phyloP scores from a whole-genome alignment of 352 stramenopile species.

The Globisporangium polare region DNA sequence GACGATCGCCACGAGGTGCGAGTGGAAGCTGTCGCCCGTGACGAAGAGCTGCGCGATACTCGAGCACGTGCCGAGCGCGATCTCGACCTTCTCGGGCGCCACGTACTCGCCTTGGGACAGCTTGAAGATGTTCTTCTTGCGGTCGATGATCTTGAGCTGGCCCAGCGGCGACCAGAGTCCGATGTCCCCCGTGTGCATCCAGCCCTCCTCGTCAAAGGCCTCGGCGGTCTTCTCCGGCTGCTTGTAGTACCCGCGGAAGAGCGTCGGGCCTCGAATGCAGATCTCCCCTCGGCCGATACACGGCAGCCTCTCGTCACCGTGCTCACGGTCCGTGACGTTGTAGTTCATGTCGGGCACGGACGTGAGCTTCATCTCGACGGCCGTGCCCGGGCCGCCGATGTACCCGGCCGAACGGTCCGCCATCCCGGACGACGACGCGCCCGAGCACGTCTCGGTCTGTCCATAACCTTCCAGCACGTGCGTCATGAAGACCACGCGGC shows the following conservation, averaged over 20 bases:
- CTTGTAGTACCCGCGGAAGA: constrained; percentile 95
- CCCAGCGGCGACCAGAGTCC: constrained; percentile 92
- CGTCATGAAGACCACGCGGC: constrained; percentile 88
- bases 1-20: constrained; percentile 92
- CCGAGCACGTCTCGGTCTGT: constrained; percentile 93
- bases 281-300: constrained; percentile 63
- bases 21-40: constrained; percentile 95
- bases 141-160: constrained; percentile 88
- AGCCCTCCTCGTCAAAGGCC: constrained; percentile 90
- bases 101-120: constrained; percentile 96
- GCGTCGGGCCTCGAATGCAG: constrained; percentile 69
- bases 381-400: constrained; percentile 88
- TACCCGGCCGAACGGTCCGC: constrained; percentile 70
- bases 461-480: constrained; percentile 94
- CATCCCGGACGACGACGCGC: constrained; percentile 55
- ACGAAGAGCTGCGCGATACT: constrained; percentile 96
- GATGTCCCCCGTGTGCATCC: constrained; percentile 97
- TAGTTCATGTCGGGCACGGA: constrained; percentile 98
- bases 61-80: constrained; percentile 83
- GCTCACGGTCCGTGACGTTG: constrained; percentile 64
- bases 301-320: constrained; percentile 32
- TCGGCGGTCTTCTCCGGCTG: constrained; percentile 90
- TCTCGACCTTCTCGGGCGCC: constrained; percentile 96
- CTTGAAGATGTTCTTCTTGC: constrained; percentile 95
- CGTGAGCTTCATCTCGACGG: constrained; percentile 90